Evolutionary conservation across 306 rosid species (phyloP), one percentile per base, ranked within the genome.

Genomic region (Abrus pulchellus): DNA sequence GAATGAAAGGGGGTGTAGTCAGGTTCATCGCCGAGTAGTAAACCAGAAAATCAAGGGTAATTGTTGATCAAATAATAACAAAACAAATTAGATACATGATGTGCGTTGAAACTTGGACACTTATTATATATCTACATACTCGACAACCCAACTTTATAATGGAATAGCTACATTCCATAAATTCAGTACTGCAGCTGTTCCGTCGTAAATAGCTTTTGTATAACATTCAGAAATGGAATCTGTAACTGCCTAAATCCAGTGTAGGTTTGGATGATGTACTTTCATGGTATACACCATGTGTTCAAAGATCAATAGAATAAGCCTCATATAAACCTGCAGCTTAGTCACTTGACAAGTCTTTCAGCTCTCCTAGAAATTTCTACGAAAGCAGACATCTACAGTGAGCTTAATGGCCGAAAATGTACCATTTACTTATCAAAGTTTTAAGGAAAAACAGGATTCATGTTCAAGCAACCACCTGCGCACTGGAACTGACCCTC

Each of bases 321-420:
- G 64, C 33, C 34, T 64, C 28, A 28, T 71, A 77, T 83, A 54
- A 64, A 64, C 54, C 59, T 36, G 80, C 72, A 67, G 77, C 81
- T 50, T 47, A 45, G 20, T 65, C 80, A 76, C 47, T 76, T 63
- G 67, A 82, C 53, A 68, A 41, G 11, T 57, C 54, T 72, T 72
- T 65, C 57, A 72, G 27, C 11, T 36, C 64, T 64, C 73, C 72
- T 40, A 30, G 38, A 57, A 64, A 66, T 79, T 30, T 73, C 65
- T 41, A 73, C 0, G 52, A 76, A 65, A 49, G 59, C 66, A 78
- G 71, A 56, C 60, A 48, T 56, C 77, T 29, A 73, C 56, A 34
- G 9, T 6, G 55, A 49, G 30, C 61, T 59, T 67, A 41, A 38
- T 13, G 68, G 32, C 64, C 59, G 40, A 68, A 75, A 65, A 68